Evolutionary conservation across 352 stramenopile genomes (phyloP), one percentile per base, ranked within the genome.

Genomic region (Salisapilia sapeloensis): DNA sequence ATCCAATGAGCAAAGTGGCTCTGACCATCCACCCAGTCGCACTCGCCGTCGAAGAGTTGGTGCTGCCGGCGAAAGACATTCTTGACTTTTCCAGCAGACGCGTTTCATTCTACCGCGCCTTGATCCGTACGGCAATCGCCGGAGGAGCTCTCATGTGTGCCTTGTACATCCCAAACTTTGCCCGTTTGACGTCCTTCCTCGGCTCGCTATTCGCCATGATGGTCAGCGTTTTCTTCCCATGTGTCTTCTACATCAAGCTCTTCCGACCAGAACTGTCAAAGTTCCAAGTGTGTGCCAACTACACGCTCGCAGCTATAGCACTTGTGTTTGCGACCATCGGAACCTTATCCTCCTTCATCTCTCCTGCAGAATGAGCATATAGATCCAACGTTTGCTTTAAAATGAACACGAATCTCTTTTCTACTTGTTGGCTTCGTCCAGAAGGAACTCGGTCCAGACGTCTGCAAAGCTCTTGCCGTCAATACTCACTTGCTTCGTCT

Each of bases 1-100:
- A 89, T 42, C 76, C 76, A 19, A 79, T 83, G 64, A 89, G 65
- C 42, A 92, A 92, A 50, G 84, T 92, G 38, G 69, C 72, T 10
- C 78, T 92, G 44, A 83, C 70, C 24, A 48, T 90, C 14, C 67
- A 87, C 34, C 76, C 76, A 9, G 56, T 92, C 30, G 75, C 71
- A 14, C 42, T 85, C 11, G 58, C 66, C 14, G 36, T 89, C 28
- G 72, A 87, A 20, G 69, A 91, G 48, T 57, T 84, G 6, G 16
- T 83, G 28, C 50, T 86, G 8, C 65, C 61, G 3, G 52, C 48
- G 3, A 17, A 48, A 6, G 44, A 65, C 33, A 67, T 70, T 47
- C 31, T 33, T 9, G 15, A 37, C 11, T n/a, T n/a, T n/a, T 35
- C 53, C 24, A 41, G 42, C 26, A 55, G 51, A 22, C 34, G 30